Base-by-base conservation (phyloP, 2,329 filamentous ascomycete genomes). In the Ophiocordyceps robertsii region DNA sequence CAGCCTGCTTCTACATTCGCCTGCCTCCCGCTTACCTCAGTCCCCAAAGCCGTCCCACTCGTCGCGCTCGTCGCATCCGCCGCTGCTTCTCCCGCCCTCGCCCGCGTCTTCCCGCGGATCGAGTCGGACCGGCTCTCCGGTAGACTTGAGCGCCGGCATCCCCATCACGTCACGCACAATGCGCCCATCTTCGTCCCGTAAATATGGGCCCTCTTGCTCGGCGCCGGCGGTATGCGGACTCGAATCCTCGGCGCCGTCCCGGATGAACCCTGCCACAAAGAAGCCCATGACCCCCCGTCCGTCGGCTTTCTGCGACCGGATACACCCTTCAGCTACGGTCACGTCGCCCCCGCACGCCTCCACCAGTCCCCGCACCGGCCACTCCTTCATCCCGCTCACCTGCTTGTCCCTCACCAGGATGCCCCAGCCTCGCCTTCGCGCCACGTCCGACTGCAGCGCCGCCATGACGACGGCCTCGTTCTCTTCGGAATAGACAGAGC, bases 201-300 rank as follows among this genome's bases (percentile, higher is more conserved):
- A 60, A 40, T 74, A 68, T 1, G 74, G 73, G 38, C 68, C 74
- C 45, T 75, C 58, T 3, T 49, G 50, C 36, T 42, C 43, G 2
- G 27, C 42, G 10, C 3, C 74, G 45, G 75, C 58, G 3, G 47
- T 50, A 36, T 43, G 47, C 11, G 43, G 44, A 37, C 43, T 38
- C 10, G 12, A 42, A 6, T 37, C 43, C 2, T 30, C 43, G 27
- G 39, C 46, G 31, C 39, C 43, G 24, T 53, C 56, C 30, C 59
- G 56, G 3, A 86, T 73, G 61, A 98, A 95, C 0, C 74, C 86
- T n/a, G 79, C 87, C 17, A 95, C 84, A 53, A 98, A 98, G 62
- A 98, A 96, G 0, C 92, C 90, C 75, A 95, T 95, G 1, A 89
- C 84, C 0, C 88, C 87, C 48, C 83, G 76, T 10, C 80, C 80